Evolutionary conservation across 2,329 filamentous ascomycete genomes (phyloP).

Genomic region (Pseudogymnoascus sp.): DNA sequence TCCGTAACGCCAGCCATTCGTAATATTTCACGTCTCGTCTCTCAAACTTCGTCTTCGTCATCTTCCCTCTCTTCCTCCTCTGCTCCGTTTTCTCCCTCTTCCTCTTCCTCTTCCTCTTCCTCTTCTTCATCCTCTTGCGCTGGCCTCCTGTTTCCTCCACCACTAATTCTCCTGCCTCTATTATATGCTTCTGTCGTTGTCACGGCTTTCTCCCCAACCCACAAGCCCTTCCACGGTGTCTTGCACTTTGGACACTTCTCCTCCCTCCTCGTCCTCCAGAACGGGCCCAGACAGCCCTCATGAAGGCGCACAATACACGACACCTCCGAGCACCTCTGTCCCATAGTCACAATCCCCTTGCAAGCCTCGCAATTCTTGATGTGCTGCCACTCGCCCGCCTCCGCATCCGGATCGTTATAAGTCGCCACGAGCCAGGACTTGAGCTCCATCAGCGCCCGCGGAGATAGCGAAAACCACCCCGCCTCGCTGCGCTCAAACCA

Average conservation of each 20-base stretch:
- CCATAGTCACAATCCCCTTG: constrained; percentile 79
- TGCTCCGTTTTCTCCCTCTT: constrained; percentile 10
- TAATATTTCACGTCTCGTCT: neutral
- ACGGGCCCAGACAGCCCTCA: constrained; percentile 65
- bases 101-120: constrained; percentile 15
- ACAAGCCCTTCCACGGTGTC: constrained; percentile 39
- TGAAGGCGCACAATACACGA: constrained; percentile 68
- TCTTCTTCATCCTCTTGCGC: constrained; percentile 15
- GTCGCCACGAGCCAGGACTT: constrained; percentile 76
- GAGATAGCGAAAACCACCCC: constrained; percentile 68
- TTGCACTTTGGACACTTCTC: constrained; percentile 58
- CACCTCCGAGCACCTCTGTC: constrained; percentile 64
- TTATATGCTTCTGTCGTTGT: constrained; percentile 19
- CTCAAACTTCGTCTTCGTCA: neutral
- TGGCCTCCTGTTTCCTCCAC: constrained; percentile 12
- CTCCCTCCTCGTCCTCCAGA: constrained; percentile 57
- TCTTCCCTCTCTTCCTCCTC: constrained; percentile 13
- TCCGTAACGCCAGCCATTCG: neutral
- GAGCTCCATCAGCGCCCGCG: constrained; percentile 77
- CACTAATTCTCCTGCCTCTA: constrained; percentile 9
- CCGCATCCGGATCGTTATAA: constrained; percentile 64
- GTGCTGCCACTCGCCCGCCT: constrained; percentile 54
- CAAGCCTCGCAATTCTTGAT: constrained; percentile 87
- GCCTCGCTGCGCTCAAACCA: constrained; percentile 73
- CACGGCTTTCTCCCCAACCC: constrained; percentile 28